Evolutionary conservation across 208 protist genomes (phyloP).

Genomic region (Acanthamoeba lenticulata): DNA sequence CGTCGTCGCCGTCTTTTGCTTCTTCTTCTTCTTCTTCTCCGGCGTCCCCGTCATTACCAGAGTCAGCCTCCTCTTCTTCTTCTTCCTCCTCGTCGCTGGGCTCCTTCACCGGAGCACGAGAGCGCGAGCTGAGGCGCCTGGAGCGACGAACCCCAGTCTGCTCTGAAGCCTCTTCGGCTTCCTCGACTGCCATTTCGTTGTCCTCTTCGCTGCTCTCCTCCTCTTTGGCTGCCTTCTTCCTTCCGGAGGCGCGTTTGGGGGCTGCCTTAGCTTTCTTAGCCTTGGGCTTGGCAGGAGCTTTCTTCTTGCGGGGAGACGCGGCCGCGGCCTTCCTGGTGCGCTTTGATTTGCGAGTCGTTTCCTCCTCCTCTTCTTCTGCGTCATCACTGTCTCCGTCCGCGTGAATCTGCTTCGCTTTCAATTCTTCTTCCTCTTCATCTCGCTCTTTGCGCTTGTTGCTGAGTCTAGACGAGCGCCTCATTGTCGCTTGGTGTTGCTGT

Average conservation of each 20-base stretch:
- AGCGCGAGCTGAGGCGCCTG: background rate
- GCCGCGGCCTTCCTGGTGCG: background rate
- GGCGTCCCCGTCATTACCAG: background rate
- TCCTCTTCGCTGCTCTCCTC: background rate
- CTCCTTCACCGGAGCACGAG: background rate
- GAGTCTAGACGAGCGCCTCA: slow-evolving; percentile 4
- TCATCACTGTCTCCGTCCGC: background rate
- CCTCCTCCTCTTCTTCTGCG: background rate
- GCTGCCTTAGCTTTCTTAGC: background rate
- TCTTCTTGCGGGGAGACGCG: background rate
- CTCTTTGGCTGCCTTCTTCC: background rate
- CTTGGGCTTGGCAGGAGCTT: background rate
- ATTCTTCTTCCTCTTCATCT: background rate
- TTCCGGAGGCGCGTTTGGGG: background rate
- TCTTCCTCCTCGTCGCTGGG: background rate
- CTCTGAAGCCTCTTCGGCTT: background rate
- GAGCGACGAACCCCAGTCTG: background rate
- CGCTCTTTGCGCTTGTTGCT: background rate
- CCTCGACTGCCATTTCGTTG: background rate
- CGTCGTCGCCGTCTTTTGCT: background rate
- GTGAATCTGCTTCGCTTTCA: background rate
- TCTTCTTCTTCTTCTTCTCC: background rate
- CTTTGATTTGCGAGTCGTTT: background rate
- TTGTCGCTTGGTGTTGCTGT: no score
- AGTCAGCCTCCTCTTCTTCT: background rate